Conservation (phyloP, 371 early-diverging fungal species). For the Basidiobolus meristosporus region DNA sequence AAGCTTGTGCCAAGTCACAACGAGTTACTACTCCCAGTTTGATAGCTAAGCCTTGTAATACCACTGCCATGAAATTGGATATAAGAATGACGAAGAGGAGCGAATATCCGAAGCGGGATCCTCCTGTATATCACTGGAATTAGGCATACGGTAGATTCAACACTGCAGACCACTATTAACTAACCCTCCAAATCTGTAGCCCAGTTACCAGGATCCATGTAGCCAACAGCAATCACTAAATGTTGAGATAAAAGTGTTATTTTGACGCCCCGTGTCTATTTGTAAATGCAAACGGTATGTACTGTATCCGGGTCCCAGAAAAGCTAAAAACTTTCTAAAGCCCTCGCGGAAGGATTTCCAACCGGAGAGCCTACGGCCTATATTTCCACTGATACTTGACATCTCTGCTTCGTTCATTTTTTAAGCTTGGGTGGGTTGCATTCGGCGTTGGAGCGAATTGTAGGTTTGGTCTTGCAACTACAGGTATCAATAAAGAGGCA, state of each 20-base stretch:
- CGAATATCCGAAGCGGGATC: constrained; percentile 2
- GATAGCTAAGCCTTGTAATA: constrained; percentile 39
- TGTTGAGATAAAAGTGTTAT: neutral
- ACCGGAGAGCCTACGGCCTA: too few relatives aligned
- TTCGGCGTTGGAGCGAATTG: too few relatives aligned
- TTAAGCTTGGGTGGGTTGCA: too few relatives aligned
- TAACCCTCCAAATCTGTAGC: constrained; percentile 6
- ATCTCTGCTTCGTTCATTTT: too few relatives aligned
- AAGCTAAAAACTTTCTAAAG: constrained; percentile 5
- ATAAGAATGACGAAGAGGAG: constrained; percentile 44
- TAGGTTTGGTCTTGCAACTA: too few relatives aligned
- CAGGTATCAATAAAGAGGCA: too few relatives aligned
- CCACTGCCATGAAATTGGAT: constrained; percentile 32
- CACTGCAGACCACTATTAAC: neutral
- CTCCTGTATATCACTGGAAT: neutral
- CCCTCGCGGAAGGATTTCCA: too few relatives aligned
- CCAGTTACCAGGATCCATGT: constrained; percentile 48
- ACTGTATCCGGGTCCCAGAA: constrained; percentile 6
- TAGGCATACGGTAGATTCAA: too few relatives aligned
- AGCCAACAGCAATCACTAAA: constrained; percentile 21
- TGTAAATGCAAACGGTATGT: too few relatives aligned
- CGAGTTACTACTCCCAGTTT: constrained; percentile 50
- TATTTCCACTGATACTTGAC: too few relatives aligned
- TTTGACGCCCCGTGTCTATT: too few relatives aligned
- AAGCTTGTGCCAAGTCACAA: constrained; percentile 39